phyloP scores from a whole-genome alignment of 352 stramenopile genomes.

The Pythium folliculosum region DNA sequence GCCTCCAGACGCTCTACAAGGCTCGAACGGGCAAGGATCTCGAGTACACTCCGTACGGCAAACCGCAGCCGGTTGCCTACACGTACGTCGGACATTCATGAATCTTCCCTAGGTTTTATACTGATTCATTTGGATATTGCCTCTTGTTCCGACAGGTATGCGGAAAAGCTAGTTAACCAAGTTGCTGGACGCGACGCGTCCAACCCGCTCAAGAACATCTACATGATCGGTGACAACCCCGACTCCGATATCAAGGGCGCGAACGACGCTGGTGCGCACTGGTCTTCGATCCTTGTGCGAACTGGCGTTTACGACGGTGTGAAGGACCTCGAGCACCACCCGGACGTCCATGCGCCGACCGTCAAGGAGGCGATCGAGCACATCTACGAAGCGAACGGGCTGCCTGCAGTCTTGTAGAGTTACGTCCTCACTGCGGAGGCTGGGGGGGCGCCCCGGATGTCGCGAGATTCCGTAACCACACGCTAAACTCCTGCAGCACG shows the following conservation, averaged over 20 bases:
- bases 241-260: conserved; percentile 84
- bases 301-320: conserved; percentile 82
- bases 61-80: conserved; percentile 83
- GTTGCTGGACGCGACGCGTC: conserved; percentile 41
- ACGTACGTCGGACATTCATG: conserved; percentile 37
- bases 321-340: conserved; percentile 57
- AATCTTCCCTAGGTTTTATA: background rate
- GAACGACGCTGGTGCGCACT: conserved; percentile 80
- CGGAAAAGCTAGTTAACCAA: conserved; percentile 64
- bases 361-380: conserved; percentile 77
- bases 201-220: conserved; percentile 60
- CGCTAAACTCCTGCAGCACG: conserved; percentile 79
- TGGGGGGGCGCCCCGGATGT: background rate
- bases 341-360: conserved; percentile 58
- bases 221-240: conserved; percentile 90
- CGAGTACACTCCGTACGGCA: conserved; percentile 78
- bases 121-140: no score
- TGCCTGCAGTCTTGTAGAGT: conserved; percentile 28
- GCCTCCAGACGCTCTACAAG: conserved; percentile 76
- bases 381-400: conserved; percentile 69
- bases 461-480: conserved; percentile 68
- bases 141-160: conserved; percentile 40
- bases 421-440: conserved; percentile 3
- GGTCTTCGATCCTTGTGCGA: conserved; percentile 87
- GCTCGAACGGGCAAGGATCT: conserved; percentile 64